Evolutionary conservation across 768 basidiomycete species (phyloP).

Genomic region (Hysterangium stoloniferum): DNA sequence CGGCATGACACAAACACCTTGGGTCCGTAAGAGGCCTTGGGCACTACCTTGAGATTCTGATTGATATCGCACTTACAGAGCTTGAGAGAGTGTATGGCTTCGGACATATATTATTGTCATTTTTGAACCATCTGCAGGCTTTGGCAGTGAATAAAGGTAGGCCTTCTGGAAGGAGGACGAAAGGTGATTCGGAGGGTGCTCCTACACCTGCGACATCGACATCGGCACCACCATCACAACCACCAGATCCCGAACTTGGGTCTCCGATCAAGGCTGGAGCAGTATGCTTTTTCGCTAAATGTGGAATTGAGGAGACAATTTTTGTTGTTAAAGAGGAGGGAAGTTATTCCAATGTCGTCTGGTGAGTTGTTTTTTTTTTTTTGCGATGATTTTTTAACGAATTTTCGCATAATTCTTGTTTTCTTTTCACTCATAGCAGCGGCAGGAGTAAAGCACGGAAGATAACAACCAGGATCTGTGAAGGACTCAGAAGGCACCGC

Average conservation of each 20-base stretch:
- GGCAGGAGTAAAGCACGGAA: constrained; percentile 26
- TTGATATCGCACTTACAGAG: constrained; percentile 94
- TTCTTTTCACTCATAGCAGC: constrained; percentile 16
- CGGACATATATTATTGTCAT: constrained; percentile 75
- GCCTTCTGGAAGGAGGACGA: constrained; percentile 64
- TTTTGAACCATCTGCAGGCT: constrained; percentile 88
- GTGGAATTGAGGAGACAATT: constrained; percentile 90
- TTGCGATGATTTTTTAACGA: background rate
- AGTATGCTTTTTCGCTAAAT: constrained; percentile 94
- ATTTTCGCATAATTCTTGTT: constrained; percentile 1
- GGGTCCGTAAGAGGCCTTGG: constrained; percentile 98
- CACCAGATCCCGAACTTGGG: no score
- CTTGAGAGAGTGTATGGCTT: constrained; percentile 86
- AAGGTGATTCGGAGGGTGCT: no score
- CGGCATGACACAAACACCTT: constrained; percentile 96
- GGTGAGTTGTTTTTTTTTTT: constrained; percentile 38
- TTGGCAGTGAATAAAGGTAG: constrained; percentile 82
- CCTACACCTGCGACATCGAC: no score
- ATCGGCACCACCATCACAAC: no score
- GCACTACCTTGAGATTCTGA: constrained; percentile 98
- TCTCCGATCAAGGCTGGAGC: constrained; percentile 88
- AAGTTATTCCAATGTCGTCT: constrained; percentile 77
- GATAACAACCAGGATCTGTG: constrained; percentile 28
- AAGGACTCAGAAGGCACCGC: constrained; percentile 78
- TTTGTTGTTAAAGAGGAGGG: constrained; percentile 76